Base-by-base conservation (phyloP, 371 early-diverging fungal genomes). In the Saksenaea vasiformis region DNA sequence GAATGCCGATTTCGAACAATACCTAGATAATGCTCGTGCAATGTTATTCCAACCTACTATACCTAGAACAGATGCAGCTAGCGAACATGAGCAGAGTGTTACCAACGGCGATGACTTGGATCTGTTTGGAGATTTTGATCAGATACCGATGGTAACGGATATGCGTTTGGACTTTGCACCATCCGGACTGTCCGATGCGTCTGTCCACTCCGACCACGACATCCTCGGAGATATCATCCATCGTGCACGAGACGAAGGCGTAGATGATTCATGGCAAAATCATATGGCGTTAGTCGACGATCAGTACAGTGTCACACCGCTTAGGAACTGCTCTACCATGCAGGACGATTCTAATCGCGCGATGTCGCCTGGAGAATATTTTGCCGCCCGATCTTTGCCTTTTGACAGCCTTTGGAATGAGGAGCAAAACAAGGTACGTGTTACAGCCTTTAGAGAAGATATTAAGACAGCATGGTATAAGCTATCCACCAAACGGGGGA, bases 341-440 rank as follows among this genome's bases (percentile, higher is more conserved):
- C 34, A 43, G 13, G 37, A 43, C 10, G 26, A 53, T 19, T 34
- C 37, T 5, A 57, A 65, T 15, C 62, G 64, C 43, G 24, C 64
- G 24, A 58, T 66, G 17, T 74, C 74, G 19, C 72, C 74, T 5
- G 78, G 78, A 0, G 60, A 70, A 17, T 73, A 74, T 44, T 77
- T 74, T 63, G 67, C 62, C n/a, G 72, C 70, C 41, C 54, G 69
- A 19, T 74, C 78, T 14, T 44, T 77, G n/a, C 74, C 78, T 1
- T 53, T 74, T 3, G 36, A 64, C 31, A 66, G 65, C 7, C 34
- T 72, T 39, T 28, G 41, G 54, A 55, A 31, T n/a, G 27, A n/a
- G 26, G 57, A 24, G 10, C 28, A 62, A 28, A 11, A 24, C 7
- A 19, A 22, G 54, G 53, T 38, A 38, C 4, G 7, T 11, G 1